These are phyloP conservation scores for Comarum palustre DNA, from an alignment of 306 rosid genomes.

Conservation along the genomic window DNA sequence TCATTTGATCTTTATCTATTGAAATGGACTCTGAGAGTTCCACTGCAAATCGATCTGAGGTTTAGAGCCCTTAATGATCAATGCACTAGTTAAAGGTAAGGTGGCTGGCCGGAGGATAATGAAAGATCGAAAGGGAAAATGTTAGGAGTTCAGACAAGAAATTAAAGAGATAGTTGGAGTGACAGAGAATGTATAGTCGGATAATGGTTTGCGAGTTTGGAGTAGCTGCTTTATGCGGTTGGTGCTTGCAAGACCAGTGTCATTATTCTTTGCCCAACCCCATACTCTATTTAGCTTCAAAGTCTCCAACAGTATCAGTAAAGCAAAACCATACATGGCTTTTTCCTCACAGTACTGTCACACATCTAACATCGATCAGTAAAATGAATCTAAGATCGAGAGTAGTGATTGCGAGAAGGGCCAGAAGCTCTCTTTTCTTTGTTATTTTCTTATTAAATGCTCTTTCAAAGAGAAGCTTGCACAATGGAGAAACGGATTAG, in stretches of 20 bases:
- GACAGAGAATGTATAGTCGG: neutral
- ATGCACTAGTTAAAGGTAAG: no score
- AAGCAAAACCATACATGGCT: conserved; percentile 16
- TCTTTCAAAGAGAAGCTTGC: conserved; percentile 18
- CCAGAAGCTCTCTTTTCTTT: neutral
- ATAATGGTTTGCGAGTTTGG: neutral
- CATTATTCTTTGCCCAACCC: conserved; percentile 54
- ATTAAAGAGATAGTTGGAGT: neutral
- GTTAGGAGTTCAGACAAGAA: neutral
- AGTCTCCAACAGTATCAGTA: conserved; percentile 39
- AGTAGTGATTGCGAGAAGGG: neutral
- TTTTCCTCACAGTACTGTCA: neutral
- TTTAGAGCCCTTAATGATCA: no score
- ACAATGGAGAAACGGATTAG: neutral
- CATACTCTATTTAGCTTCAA: conserved; percentile 26
- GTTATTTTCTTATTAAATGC: neutral
- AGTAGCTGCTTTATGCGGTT: conserved; percentile 19
- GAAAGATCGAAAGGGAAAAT: no score
- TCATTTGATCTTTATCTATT: neutral
- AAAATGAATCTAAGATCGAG: neutral
- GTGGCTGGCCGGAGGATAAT: no score
- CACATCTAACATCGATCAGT: neutral
- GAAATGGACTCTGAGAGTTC: neutral
- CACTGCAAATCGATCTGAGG: neutral
- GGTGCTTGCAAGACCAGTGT: conserved; percentile 33